phyloP scores from a whole-genome alignment of 2,329 filamentous ascomycete species.

The Diaporthe vaccinii region DNA sequence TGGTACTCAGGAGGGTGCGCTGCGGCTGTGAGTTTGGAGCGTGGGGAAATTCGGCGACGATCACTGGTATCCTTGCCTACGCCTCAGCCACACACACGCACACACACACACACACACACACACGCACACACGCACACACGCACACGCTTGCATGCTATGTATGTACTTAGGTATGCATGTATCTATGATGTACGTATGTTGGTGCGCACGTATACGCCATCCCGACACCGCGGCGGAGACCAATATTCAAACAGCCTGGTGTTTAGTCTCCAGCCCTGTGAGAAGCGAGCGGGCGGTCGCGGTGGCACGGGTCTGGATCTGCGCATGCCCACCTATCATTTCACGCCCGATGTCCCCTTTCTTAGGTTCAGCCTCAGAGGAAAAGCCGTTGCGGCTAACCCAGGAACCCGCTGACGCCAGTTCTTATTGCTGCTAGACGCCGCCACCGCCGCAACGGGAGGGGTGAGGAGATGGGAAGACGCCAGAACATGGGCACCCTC shows the following conservation, averaged over 20 bases:
- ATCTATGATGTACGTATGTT: background rate
- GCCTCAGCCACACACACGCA: background rate
- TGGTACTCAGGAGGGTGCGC: background rate
- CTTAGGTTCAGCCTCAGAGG: constrained; percentile 33
- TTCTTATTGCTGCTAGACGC: background rate
- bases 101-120: background rate
- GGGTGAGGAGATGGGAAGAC: constrained; percentile 1
- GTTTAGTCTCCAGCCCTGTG: constrained; percentile 15
- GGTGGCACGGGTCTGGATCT: background rate
- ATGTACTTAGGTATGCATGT: background rate
- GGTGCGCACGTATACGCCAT: background rate
- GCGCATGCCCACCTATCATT: background rate
- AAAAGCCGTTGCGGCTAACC: constrained; percentile 30
- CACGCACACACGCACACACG: too few species aligned
- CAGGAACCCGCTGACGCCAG: constrained; percentile 26
- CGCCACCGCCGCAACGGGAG: constrained; percentile 8
- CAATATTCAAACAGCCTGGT: background rate
- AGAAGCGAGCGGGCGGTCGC: background rate
- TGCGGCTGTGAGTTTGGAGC: constrained; percentile 27
- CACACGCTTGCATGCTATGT: background rate
- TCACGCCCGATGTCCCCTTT: constrained; percentile 1
- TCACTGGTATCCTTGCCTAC: constrained; percentile 9
- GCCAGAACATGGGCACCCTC: background rate
- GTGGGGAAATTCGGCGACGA: constrained; percentile 30
- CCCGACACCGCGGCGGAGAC: background rate